Evolutionary conservation across 805 yeast genomes (phyloP), one percentile per base, ranked within the genome.

Genomic region (Saccharomycopsis schoenii): DNA sequence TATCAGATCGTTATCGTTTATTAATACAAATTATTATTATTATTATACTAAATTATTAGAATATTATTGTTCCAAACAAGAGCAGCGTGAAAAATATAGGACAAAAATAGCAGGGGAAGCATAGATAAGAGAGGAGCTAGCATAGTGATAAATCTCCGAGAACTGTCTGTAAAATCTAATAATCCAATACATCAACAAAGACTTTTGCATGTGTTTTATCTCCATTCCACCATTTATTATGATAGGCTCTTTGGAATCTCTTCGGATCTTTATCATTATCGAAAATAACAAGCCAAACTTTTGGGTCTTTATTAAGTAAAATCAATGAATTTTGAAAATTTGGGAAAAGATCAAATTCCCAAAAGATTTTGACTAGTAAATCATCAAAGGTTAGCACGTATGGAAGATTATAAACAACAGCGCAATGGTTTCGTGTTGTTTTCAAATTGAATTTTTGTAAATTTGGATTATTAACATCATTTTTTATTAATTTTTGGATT

Each of bases 101-200:
- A 29, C 3, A 29, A 29, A 29, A 29, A 29, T 4, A 29, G 34
- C 6, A 29, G 3, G 34, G 34, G 34, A 29, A 29, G 34, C 34
- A n/a, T n/a, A n/a, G n/a, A n/a, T n/a, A n/a, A n/a, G n/a, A n/a
- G n/a, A n/a, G n/a, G n/a, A n/a, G n/a, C n/a, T n/a, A 43, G 19
- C 14, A 43, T 43, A 8, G 24, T 43, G 24, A 43, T 8, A 8
- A 6, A n/a, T 17, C 6, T 43, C 8, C 55, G 10, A 12, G 39
- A 8, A 21, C 19, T 12, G 17, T 51, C 34, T 36, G 15, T n/a
- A 3, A 10, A 8, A 10, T n/a, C n/a, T 29, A 43, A 21, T 47
- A 57, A 73, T 56, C 60, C 21, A 60, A 29, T 4, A 60, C 40
- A 36, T 62, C 65, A 12, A 62, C 65, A 41, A 55, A 60, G 8